phyloP scores from a whole-genome alignment of 2,329 filamentous ascomycete species.

The Microcera coccophila region DNA sequence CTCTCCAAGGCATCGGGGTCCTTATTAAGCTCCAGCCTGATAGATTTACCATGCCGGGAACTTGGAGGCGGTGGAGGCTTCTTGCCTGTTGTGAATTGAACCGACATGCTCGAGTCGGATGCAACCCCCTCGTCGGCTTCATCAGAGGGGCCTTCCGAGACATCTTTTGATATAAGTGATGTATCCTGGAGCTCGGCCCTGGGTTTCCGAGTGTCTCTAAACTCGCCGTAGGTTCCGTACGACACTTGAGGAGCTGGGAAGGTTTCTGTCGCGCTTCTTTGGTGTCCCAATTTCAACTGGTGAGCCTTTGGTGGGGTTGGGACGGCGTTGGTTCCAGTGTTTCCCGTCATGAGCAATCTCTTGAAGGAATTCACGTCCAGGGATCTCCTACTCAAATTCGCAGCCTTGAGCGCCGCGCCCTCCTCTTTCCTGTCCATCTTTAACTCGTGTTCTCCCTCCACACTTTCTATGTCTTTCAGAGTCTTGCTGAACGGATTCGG shows the following conservation, averaged over 20 bases:
- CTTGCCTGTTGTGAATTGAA: conserved; percentile 39
- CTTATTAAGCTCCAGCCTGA: conserved; percentile 47
- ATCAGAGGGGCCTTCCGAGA: conserved; percentile 21
- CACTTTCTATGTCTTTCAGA: conserved; percentile 47
- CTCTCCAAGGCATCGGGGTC: conserved; percentile 24
- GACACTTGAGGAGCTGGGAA: conserved; percentile 12
- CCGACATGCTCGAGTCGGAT: conserved; percentile 29
- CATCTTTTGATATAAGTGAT: conserved; percentile 20
- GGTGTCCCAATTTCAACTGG: conserved; percentile 8
- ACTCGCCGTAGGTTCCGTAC: conserved; percentile 16
- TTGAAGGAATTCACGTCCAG: conserved; percentile 78
- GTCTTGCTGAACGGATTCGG: conserved; percentile 53
- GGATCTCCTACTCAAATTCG: conserved; percentile 38
- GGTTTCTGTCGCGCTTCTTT: conserved; percentile 10
- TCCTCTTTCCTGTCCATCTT: conserved; percentile 29
- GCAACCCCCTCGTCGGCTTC: conserved; percentile 18
- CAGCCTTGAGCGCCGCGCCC: conserved; percentile 31
- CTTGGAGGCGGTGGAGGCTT: conserved; percentile 68
- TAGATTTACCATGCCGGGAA: conserved; percentile 73
- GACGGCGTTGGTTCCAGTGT: conserved; percentile 35
- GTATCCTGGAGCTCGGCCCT: conserved; percentile 16
- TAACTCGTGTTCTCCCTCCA: conserved; percentile 30
- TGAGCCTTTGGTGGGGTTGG: conserved; percentile 6
- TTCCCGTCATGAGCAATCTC: conserved; percentile 70
- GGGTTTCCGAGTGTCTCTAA: conserved; percentile 7